Base-by-base conservation (phyloP, 83 land plant genomes). In the Picea abies region DNA sequence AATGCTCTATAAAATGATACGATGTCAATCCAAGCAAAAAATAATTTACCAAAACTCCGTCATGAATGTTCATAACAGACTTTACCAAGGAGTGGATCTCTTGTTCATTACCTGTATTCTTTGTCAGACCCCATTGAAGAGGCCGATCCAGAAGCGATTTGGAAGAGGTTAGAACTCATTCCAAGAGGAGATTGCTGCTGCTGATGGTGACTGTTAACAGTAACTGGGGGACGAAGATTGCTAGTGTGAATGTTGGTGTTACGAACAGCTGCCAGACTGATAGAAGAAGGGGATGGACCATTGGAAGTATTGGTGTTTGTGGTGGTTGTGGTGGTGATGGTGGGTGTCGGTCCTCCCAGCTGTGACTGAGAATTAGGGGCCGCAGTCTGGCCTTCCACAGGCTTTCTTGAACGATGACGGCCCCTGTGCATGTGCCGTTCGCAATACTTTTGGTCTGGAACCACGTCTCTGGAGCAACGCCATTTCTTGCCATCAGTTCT, bases 371-470 rank as follows among this genome's bases (percentile, higher is more conserved):
- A 4, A 8, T 70, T n/a, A 39, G 81, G 25, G 73, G 85, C 37
- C 76, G 83, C 86, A 82, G 92, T 85, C 82, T 87, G 91, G 71
- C 85, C 69, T 93, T 93, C 95, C 95, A 93, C 95, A 93, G 88
- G 95, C 95, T 93, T 93, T 93, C 96, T 94, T 86, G 98, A 93
- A 88, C 99, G 98, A 88, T 95, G 93, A 26, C 98, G 91, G 81
- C 99, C 99, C 11, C 99, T 90, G 84, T 97, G 95, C 90, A 97
- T 88, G 86, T 97, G 99, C 79, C 99, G 92, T 88, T 97, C 99
- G 82, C 99, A 97, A 83, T 97, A 97, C 88, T 97, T 97, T 78
- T 94, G 96, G 56, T 93, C 99, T 0, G 91, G 89, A 67, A 90
- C 92, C 60, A 90, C 98, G 70, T 93, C 98, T 76, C 96, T 92